Evolutionary conservation across 306 rosid species (phyloP).

Genomic region (Begonia loranthoides): DNA sequence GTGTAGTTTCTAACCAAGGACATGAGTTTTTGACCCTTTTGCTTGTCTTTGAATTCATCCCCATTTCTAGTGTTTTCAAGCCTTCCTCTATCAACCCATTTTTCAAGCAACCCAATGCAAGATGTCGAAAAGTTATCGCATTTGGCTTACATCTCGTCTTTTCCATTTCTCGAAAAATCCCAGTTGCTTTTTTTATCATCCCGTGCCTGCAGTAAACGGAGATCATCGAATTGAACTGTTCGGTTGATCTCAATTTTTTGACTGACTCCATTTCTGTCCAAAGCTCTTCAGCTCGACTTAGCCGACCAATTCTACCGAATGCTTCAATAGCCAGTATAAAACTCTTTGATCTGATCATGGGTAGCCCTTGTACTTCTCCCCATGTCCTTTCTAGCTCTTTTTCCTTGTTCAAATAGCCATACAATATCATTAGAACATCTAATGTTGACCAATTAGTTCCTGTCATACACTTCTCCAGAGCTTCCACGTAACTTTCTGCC

Average conservation of each 20-base stretch:
- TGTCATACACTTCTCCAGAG: slow-evolving; percentile 50
- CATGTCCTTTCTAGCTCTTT: slow-evolving; percentile 63
- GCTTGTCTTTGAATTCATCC: slow-evolving; percentile 28
- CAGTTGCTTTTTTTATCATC: slow-evolving; percentile 42
- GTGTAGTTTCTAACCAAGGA: slow-evolving; percentile 89
- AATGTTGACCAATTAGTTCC: slow-evolving; percentile 75
- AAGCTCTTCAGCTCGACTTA: slow-evolving; percentile 61
- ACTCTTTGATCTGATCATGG: slow-evolving; percentile 66
- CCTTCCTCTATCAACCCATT: slow-evolving; percentile 54
- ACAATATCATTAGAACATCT: slow-evolving; percentile 58
- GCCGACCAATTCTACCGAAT: slow-evolving; percentile 57
- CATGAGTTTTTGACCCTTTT: slow-evolving; percentile 50
- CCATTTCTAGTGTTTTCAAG: slow-evolving; percentile 51
- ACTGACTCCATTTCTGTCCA: slow-evolving; percentile 65
- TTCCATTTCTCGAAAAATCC: slow-evolving; percentile 40
- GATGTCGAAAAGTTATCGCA: slow-evolving; percentile 69
- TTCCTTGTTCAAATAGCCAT: slow-evolving; percentile 61
- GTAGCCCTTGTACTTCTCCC: slow-evolving; percentile 43
- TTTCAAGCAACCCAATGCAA: slow-evolving; percentile 77
- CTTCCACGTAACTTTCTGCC: slow-evolving; percentile 63
- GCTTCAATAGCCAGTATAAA: slow-evolving; percentile 73
- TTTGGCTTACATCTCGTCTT: slow-evolving; percentile 60
- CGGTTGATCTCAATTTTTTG: slow-evolving; percentile 49
- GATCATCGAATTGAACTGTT: slow-evolving; percentile 66
- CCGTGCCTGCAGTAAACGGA: slow-evolving; percentile 69